phyloP scores from a whole-genome alignment of 2,329 filamentous ascomycete species.

The Diaporthe batatas region DNA sequence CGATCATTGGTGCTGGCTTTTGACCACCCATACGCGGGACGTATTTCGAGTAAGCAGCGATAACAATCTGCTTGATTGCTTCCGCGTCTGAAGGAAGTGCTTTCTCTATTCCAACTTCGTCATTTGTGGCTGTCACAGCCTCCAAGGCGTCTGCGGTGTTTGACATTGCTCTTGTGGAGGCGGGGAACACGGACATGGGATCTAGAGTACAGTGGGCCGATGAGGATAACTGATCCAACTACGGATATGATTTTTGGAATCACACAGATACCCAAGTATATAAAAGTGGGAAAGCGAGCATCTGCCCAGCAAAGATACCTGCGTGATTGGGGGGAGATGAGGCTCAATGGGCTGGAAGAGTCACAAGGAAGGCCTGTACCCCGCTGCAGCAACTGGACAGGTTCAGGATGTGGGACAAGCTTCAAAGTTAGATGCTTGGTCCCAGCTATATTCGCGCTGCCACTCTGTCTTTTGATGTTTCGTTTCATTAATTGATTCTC shows the following conservation, averaged over 20 bases:
- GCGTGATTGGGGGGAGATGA: no score
- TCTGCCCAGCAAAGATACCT: no score
- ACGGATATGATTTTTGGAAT: neutral
- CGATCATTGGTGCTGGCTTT: slow-evolving; percentile 53
- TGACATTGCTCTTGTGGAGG: neutral
- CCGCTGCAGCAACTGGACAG: neutral
- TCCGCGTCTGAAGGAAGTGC: slow-evolving; percentile 46
- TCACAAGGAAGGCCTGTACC: neutral
- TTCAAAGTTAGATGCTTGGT: neutral
- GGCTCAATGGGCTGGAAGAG: neutral
- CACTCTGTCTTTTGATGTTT: no score
- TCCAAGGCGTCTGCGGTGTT: neutral
- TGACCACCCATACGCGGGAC: slow-evolving; percentile 53
- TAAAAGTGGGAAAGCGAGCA: neutral
- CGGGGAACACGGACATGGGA: neutral
- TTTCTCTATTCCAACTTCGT: neutral
- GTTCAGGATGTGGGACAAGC: neutral
- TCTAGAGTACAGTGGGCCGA: no score
- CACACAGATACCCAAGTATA: no score
- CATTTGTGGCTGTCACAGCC: neutral
- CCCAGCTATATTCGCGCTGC: neutral
- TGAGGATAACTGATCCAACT: no score
- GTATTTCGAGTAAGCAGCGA: slow-evolving; percentile 52
- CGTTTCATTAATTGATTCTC: no score
- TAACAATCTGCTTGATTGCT: slow-evolving; percentile 49